phyloP scores from a whole-genome alignment of 2,329 filamentous ascomycete genomes.

The Beauveria pseudobassiana region DNA sequence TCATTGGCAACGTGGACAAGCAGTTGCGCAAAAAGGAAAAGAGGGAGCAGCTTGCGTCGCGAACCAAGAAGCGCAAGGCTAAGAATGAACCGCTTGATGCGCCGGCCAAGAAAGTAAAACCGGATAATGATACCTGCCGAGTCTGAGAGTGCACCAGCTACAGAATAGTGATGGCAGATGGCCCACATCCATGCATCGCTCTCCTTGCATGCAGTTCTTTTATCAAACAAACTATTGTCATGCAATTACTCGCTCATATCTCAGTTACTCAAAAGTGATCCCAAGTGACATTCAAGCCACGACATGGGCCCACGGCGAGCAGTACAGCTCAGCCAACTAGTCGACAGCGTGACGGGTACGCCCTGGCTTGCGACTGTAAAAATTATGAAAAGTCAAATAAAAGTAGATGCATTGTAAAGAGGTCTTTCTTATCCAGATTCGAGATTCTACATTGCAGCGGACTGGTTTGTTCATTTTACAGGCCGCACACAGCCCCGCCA shows the following conservation, averaged over 20 bases:
- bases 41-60: slow-evolving; percentile 39
- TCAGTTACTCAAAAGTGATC: neutral
- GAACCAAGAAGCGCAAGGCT: slow-evolving; percentile 36
- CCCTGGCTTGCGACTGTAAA: no score
- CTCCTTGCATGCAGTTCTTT: neutral
- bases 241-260: neutral
- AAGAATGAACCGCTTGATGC: slow-evolving; percentile 44
- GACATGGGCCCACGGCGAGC: neutral
- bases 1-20: slow-evolving; percentile 47
- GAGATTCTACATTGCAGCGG: no score
- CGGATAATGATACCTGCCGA: slow-evolving; percentile 15
- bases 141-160: neutral
- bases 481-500: neutral
- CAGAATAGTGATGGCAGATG: neutral
- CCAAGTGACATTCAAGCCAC: neutral
- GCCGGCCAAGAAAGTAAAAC: slow-evolving; percentile 36
- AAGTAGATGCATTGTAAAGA: neutral
- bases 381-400: no score
- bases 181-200: neutral
- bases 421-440: neutral
- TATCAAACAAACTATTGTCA: neutral
- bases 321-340: no score
- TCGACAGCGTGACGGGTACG: no score
- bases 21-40: slow-evolving; percentile 49
- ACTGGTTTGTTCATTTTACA: no score